Evolutionary conservation across 768 basidiomycete species (phyloP), one percentile per base, ranked within the genome.

Genomic region (Podaxis carcinomalis): DNA sequence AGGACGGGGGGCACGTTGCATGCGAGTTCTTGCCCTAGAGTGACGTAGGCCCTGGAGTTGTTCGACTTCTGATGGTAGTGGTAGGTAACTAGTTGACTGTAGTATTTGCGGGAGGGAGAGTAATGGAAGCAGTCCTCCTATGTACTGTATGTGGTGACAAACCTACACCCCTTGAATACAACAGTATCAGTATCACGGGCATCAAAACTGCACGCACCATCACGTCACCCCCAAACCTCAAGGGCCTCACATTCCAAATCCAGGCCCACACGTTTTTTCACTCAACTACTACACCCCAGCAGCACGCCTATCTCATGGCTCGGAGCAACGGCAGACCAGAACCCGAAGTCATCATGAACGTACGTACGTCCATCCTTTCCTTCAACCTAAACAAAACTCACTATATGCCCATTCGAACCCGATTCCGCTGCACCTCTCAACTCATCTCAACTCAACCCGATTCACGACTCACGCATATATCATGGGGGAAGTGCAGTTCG

Each of bases 281-380:
- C 40, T n/a, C 14, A 27, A 7, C 5, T 25, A 25, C 42, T 25
- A 25, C 42, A n/a, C n/a, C 11, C n/a, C 23, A 23, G 1, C 23
- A 36, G 14, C 16, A 47, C 35, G 11, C 14, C 1, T n/a, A 36
- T 21, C 51, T 19, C 16, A 59, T 59, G 59, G n/a, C 59, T 4
- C 52, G 52, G 5, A 61, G 59, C 35, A 85, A 86, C 66, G 85
- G 84, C n/a, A 74, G 83, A 52, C 79, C 78, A 67, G 86, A 87
- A 67, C 77, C 84, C 55, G 85, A 86, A 64, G 83, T 90, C 40
- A 88, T 90, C 64, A 77, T 85, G 59, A 86, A 85, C 68, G 88
- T 88, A 85, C 68, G 88, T 88, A 70, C 56, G 84, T 73, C 14
- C 42, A 19, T 35, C 36, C 27, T 51, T 40, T 13, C 42, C 16